Conservation (phyloP, 352 stramenopile genomes). For the Pythium rhizo-oryzae region DNA sequence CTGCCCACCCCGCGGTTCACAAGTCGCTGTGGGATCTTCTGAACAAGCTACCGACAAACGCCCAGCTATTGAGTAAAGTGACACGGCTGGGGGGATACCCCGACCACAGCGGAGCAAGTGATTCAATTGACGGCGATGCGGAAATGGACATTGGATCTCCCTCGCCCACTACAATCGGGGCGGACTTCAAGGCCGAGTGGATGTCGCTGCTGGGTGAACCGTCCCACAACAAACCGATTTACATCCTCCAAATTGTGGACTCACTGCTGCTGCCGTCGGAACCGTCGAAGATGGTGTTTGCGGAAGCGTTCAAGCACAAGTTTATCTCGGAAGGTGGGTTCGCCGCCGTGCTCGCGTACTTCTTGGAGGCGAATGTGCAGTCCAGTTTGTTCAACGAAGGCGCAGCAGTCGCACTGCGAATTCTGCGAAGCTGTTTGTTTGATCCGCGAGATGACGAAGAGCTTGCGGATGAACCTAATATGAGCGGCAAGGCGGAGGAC, state of each 20-base stretch:
- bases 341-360: slow-evolving; percentile 83
- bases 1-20: slow-evolving; percentile 55
- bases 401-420: slow-evolving; percentile 76
- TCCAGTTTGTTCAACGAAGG: slow-evolving; percentile 84
- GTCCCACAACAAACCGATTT: slow-evolving; percentile 84
- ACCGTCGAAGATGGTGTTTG: slow-evolving; percentile 53
- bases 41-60: slow-evolving; percentile 82
- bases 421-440: slow-evolving; percentile 86
- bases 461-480: slow-evolving; percentile 24
- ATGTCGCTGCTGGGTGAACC: slow-evolving; percentile 64
- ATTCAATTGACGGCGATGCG: slow-evolving; percentile 48
- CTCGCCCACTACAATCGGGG: background rate
- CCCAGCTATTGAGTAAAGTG: slow-evolving; percentile 62
- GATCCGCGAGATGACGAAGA: slow-evolving; percentile 34
- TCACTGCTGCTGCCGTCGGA: slow-evolving; percentile 79
- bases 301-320: slow-evolving; percentile 60
- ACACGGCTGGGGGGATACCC: slow-evolving; percentile 46
- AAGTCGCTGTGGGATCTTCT: slow-evolving; percentile 79
- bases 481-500: background rate
- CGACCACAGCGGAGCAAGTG: slow-evolving; percentile 26
- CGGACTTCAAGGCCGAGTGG: slow-evolving; percentile 49
- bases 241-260: slow-evolving; percentile 89
- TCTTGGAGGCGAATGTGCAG: slow-evolving; percentile 71
- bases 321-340: slow-evolving; percentile 83
- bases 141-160: slow-evolving; percentile 21